A percentile compares a stretch with the other conserved stretches of the same genome.
These are phyloP conservation scores for Harrya chromipes DNA, from an alignment of 768 basidiomycete genomes.

Conservation along the genomic window DNA sequence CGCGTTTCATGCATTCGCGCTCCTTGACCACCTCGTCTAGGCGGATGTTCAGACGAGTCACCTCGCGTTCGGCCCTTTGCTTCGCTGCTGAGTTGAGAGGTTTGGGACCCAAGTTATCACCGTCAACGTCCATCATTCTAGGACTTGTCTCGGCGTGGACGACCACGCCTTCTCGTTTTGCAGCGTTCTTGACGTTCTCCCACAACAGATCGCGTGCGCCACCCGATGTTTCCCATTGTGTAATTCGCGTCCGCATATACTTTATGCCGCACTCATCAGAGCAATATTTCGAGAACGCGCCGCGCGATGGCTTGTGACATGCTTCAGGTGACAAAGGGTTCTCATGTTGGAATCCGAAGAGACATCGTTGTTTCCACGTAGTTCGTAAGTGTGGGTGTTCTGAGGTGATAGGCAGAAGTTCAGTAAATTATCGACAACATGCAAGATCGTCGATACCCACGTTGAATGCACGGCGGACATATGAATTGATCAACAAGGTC, in stretches of 20 bases:
- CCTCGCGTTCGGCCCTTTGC: slow-evolving; percentile 54
- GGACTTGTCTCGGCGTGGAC: slow-evolving; percentile 38
- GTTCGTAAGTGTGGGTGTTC: slow-evolving; percentile 62
- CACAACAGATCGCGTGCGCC: slow-evolving; percentile 65
- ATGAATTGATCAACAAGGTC: slow-evolving; percentile 92
- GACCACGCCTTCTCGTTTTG: slow-evolving; percentile 69
- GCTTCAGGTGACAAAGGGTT: slow-evolving; percentile 60
- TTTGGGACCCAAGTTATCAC: slow-evolving; percentile 4
- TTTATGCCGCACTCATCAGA: slow-evolving; percentile 83
- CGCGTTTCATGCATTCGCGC: slow-evolving; percentile 63
- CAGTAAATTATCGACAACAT: neutral
- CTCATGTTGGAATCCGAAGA: slow-evolving; percentile 63
- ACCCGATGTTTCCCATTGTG: slow-evolving; percentile 58
- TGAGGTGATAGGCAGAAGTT: slow-evolving; percentile 26
- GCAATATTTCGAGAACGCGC: slow-evolving; percentile 87
- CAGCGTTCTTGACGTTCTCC: slow-evolving; percentile 68
- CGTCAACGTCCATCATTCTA: slow-evolving; percentile 21
- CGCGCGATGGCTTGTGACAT: slow-evolving; percentile 79
- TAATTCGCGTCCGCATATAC: slow-evolving; percentile 64
- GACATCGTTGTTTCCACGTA: slow-evolving; percentile 78
- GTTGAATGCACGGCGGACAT: slow-evolving; percentile 74
- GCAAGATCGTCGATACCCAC: slow-evolving; percentile 43
- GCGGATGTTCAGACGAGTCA: slow-evolving; percentile 48
- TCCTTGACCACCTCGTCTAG: slow-evolving; percentile 57
- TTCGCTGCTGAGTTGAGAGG: slow-evolving; percentile 34